Evolutionary conservation across 75 land plant genomes (phyloP), one percentile per base, ranked within the genome.

Genomic region (Adiantum capillusveneris): DNA sequence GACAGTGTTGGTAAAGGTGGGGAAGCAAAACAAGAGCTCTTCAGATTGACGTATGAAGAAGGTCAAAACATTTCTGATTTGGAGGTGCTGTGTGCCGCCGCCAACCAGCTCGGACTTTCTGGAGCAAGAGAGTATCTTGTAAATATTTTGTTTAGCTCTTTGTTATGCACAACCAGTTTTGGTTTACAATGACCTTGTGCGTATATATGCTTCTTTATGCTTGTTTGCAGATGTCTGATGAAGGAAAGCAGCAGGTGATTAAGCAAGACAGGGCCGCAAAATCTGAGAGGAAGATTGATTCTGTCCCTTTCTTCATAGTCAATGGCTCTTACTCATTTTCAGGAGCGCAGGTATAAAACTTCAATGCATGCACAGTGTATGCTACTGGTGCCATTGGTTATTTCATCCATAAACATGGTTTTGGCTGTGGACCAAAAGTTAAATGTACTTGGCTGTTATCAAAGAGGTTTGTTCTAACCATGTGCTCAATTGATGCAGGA

Each of bases 301-400:
- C 66, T n/a, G 66, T 64, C 16, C 66, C 66, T 2, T 31, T 30
- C 11, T 53, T 52, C 12, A 27, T 30, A 2, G 16, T 64, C 39
- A 39, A 64, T 19, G 39, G 25, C 6, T n/a, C 29, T 6, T 11
- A 25, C 60, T 53, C 66, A 16, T 31, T 48, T 25, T 64, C 66
- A 6, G 66, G 66, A 20, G 66, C 66, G 22, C 56, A 31, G 66
- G 66, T 64, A 64, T n/a, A n/a, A 60, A 30, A 11, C 16, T 55
- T 6, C 29, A 26, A n/a, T 55, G 25, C 11, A 21, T 30, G 24
- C n/a, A 19, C 11, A 24, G n/a, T 52, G n/a, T n/a, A n/a, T n/a
- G n/a, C n/a, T 34, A 34, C 9, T 34, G 37, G 7, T 34, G 37
- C 37, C 9, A n/a, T 34, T 34, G 9, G 7, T 5, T 3, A 34